Conservation (phyloP, 345 rosid genomes). For the Xanthoceras sorbifolium region DNA sequence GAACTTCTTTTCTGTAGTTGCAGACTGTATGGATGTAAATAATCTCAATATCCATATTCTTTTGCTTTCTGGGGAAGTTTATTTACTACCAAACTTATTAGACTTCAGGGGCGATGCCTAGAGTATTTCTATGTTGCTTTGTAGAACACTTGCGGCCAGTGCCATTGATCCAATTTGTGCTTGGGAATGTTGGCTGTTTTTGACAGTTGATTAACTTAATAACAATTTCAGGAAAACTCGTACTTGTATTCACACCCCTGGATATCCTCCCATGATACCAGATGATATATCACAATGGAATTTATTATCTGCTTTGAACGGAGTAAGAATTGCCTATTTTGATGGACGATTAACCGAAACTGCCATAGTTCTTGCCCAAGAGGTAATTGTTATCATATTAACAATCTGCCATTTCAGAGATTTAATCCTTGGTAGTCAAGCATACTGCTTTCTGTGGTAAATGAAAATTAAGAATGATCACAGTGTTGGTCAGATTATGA, state of each 20-base stretch:
- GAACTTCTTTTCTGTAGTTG: neutral
- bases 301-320: slow-evolving; percentile 58
- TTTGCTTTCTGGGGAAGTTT: neutral
- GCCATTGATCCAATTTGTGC: neutral
- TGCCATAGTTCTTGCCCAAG: slow-evolving; percentile 63
- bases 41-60: neutral
- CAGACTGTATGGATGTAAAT: neutral
- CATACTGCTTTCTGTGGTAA: neutral
- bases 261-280: slow-evolving; percentile 66
- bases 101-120: slow-evolving; percentile 6
- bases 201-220: slow-evolving; percentile 10
- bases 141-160: neutral
- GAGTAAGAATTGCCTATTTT: slow-evolving; percentile 60
- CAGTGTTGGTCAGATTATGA: neutral
- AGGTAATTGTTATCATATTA: slow-evolving; percentile 51
- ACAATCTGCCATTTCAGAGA: neutral
- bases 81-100: neutral
- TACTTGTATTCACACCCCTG: slow-evolving; percentile 90
- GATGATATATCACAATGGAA: slow-evolving; percentile 53
- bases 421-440: neutral
- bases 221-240: slow-evolving; percentile 74
- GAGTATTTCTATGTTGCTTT: slow-evolving; percentile 8
- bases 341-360: slow-evolving; percentile 73
- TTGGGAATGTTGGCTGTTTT: neutral
- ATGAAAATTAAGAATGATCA: slow-evolving; percentile 2